Conservation (phyloP, 139 green algal genomes). For the Chlamydomonas incerta region DNA sequence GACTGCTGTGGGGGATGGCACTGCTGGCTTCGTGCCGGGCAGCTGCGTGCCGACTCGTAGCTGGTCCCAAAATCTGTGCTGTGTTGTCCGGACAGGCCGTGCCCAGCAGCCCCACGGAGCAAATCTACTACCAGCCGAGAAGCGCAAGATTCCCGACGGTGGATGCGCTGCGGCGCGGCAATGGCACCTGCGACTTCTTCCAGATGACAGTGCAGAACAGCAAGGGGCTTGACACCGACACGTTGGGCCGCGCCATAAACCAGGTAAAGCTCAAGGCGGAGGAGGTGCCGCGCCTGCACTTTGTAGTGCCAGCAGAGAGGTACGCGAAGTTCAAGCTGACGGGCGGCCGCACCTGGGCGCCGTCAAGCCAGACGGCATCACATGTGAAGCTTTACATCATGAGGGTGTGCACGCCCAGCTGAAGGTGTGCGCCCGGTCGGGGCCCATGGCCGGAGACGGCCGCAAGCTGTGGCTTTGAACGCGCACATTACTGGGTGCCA, state of each 20-base stretch:
- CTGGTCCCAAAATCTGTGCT: neutral
- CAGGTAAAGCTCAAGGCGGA: neutral
- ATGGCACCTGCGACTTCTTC: neutral
- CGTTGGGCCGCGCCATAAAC: neutral
- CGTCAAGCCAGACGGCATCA: neutral
- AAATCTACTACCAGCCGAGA: neutral
- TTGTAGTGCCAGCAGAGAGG: neutral
- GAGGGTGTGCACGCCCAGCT: neutral
- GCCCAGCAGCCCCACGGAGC: neutral
- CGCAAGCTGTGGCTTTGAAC: too few relatives aligned
- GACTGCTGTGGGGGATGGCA: too few relatives aligned
- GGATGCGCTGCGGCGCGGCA: neutral
- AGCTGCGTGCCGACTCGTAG: too few relatives aligned
- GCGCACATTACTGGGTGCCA: too few relatives aligned
- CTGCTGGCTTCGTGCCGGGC: neutral
- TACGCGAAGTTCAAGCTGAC: neutral
- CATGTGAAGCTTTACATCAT: neutral
- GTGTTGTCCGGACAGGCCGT: neutral
- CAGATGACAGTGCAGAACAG: neutral
- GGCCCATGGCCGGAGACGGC: too few relatives aligned
- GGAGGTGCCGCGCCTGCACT: neutral
- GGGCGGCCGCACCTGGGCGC: neutral
- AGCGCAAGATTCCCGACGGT: neutral
- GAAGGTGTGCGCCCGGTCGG: constrained; percentile 5
- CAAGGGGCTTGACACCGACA: neutral